Percentiles rank a stretch among this genome's conserved stretches.
Conservation (phyloP, 768 basidiomycete genomes). For the Tylopilus vinaceipallidus region DNA sequence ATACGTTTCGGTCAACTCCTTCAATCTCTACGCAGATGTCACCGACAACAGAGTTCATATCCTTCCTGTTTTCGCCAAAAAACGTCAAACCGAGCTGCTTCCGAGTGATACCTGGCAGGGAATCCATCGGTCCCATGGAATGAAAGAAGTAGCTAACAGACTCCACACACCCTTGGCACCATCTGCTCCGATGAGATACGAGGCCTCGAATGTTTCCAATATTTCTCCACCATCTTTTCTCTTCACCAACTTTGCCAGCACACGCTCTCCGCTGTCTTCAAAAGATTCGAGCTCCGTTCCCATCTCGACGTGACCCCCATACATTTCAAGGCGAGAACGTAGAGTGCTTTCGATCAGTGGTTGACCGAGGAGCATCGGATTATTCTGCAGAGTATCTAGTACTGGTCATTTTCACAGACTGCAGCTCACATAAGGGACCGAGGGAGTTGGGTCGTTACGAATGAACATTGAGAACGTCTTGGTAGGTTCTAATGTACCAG, state of each 20-base stretch:
- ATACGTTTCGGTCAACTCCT: constrained; percentile 29
- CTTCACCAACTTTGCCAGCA: constrained; percentile 37
- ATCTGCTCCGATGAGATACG: constrained; percentile 42
- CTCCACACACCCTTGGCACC: constrained; percentile 33
- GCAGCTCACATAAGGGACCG: constrained; percentile 26
- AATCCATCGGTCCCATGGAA: not conserved
- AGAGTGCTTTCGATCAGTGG: constrained; percentile 28
- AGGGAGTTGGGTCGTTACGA: constrained; percentile 21
- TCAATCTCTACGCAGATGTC: constrained; percentile 36
- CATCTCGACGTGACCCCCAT: constrained; percentile 37
- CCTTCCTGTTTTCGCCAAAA: constrained; percentile 37
- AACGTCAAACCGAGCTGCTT: constrained; percentile 42
- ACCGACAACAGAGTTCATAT: constrained; percentile 29
- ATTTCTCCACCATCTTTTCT: constrained; percentile 20
- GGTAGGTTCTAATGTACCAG: constrained; percentile 15
- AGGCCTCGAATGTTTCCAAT: constrained; percentile 27
- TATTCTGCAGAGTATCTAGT: constrained; percentile 3
- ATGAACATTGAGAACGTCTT: constrained; percentile 5
- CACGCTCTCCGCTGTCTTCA: constrained; percentile 34
- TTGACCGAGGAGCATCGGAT: constrained; percentile 23
- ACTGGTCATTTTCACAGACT: not conserved
- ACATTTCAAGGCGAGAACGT: constrained; percentile 18
- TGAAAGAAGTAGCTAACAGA: not conserved
- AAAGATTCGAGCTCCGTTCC: constrained; percentile 46
- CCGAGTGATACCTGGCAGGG: constrained; percentile 32